Evolutionary conservation across 495 filamentous ascomycete species (phyloP).

Genomic region (Penicillium daleae): DNA sequence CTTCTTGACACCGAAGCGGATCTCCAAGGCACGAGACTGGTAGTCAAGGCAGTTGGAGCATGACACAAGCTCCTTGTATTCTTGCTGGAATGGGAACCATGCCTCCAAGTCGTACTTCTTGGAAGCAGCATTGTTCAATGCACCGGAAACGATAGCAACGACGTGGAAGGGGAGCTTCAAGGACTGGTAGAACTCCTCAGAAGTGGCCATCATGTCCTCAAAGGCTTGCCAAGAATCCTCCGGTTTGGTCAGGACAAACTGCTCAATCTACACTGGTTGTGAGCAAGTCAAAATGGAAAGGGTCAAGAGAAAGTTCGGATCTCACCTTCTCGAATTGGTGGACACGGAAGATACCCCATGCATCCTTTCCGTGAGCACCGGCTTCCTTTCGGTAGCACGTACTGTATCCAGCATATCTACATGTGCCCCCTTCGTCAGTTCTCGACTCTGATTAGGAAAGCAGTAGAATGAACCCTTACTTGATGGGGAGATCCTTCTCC

Average conservation of each 20-base stretch:
- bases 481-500: slow-evolving; percentile 82
- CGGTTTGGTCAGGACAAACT: slow-evolving; percentile 92
- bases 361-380: slow-evolving; percentile 88
- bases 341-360: slow-evolving; percentile 97
- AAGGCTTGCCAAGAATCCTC: slow-evolving; percentile 95
- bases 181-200: slow-evolving; percentile 93
- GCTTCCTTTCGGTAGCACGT: slow-evolving; percentile 97
- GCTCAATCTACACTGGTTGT: slow-evolving; percentile 65
- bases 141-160: slow-evolving; percentile 91
- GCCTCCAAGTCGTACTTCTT: slow-evolving; percentile 98
- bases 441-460: not conserved
- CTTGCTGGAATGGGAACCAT: slow-evolving; percentile 94
- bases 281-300: not conserved
- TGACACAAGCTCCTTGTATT: slow-evolving; percentile 97
- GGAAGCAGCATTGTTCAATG: slow-evolving; percentile 87
- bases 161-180: slow-evolving; percentile 87
- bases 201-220: slow-evolving; percentile 85
- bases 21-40: slow-evolving; percentile 86
- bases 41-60: slow-evolving; percentile 97
- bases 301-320: not conserved
- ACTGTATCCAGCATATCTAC: slow-evolving; percentile 83
- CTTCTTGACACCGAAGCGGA: slow-evolving; percentile 79
- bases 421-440: slow-evolving; percentile 11
- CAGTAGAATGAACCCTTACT: slow-evolving; percentile 45
- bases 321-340: slow-evolving; percentile 95